Percentiles rank a stretch among this genome's conserved stretches.
Conservation (phyloP, 805 yeast genomes). For the Brettanomyces custersianus region DNA sequence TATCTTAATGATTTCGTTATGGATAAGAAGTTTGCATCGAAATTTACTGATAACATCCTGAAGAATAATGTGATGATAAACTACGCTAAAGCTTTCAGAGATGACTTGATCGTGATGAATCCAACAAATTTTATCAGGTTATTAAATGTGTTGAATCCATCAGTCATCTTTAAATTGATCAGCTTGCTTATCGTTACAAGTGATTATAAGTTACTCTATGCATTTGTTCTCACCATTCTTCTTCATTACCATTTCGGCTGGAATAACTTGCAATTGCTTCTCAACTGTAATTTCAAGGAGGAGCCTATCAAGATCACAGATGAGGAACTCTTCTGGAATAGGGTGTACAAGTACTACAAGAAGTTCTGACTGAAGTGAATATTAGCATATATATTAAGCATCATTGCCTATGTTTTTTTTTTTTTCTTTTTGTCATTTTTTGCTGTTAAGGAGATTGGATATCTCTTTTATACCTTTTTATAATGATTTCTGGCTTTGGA, state of each 20-base stretch:
- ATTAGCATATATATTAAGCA: too few species aligned
- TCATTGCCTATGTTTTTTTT: background rate
- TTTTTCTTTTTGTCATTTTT: background rate
- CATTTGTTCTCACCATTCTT: constrained; percentile 32
- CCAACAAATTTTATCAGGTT: constrained; percentile 13
- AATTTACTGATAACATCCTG: constrained; percentile 14
- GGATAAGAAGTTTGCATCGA: constrained; percentile 14
- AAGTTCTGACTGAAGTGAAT: constrained; percentile 12
- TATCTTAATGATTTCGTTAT: constrained; percentile 15
- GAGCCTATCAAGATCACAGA: constrained; percentile 14
- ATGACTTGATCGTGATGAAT: constrained; percentile 17
- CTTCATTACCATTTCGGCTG: constrained; percentile 46
- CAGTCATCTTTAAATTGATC: constrained; percentile 13
- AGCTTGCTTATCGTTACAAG: constrained; percentile 18
- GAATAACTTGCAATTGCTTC: constrained; percentile 22
- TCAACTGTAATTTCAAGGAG: constrained; percentile 10
- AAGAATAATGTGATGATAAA: constrained; percentile 11
- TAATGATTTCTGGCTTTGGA: too few species aligned
- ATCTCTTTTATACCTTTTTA: too few species aligned
- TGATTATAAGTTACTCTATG: constrained; percentile 30
- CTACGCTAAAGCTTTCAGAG: constrained; percentile 18
- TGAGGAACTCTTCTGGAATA: constrained; percentile 21
- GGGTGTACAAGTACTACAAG: constrained; percentile 19
- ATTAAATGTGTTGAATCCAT: constrained; percentile 10
- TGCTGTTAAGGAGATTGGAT: too few species aligned